These are phyloP conservation scores for Hanseniaspora pseudoguilliermondii DNA, from an alignment of 805 yeast species.

Conservation along the genomic window DNA sequence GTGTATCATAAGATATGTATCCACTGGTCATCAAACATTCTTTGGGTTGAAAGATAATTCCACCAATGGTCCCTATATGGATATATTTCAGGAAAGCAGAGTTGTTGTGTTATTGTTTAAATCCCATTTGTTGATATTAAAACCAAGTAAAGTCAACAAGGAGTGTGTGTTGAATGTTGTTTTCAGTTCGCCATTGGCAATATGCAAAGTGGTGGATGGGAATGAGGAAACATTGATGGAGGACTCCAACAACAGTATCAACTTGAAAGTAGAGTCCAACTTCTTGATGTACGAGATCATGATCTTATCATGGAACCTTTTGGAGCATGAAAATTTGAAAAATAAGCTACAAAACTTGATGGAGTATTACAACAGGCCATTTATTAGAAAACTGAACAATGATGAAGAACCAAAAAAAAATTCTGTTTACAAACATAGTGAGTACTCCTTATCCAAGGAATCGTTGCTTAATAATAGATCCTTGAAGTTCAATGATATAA, in stretches of 20 bases:
- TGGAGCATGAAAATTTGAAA: background rate
- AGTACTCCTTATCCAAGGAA: background rate
- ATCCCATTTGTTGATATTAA: background rate
- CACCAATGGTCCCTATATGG: background rate
- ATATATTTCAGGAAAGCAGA: background rate
- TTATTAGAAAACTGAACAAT: background rate
- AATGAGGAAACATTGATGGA: background rate
- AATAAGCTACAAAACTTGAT: background rate
- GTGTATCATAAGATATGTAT: background rate
- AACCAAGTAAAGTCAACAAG: background rate
- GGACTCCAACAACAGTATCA: background rate
- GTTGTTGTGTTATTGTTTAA: background rate
- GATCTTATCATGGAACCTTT: background rate
- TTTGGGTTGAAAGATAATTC: background rate
- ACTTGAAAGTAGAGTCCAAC: background rate
- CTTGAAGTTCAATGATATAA: background rate
- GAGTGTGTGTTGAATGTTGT: background rate
- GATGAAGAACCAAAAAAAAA: background rate
- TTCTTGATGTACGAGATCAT: conserved; percentile 3
- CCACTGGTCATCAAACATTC: background rate
- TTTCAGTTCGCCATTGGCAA: background rate
- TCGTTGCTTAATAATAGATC: background rate
- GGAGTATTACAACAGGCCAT: background rate
- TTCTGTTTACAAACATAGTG: background rate
- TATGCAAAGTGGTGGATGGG: background rate